Base-by-base conservation (phyloP, 208 protist species). In the Leishmania martiniquensis region DNA sequence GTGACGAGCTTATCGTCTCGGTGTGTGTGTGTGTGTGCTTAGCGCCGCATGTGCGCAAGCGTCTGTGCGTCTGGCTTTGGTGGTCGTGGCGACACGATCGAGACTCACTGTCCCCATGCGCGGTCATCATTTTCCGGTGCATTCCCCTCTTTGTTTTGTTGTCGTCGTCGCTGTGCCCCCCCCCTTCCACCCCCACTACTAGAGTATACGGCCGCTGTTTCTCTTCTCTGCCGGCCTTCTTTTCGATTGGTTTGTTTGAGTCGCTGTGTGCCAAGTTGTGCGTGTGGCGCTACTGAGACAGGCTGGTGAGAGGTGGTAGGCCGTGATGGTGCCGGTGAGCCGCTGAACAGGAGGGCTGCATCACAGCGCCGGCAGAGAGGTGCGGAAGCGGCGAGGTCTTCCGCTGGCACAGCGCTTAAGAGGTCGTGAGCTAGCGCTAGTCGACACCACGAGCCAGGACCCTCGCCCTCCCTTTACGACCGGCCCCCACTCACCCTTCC, bases 201-300 rank as follows among this genome's bases (percentile, higher is more conserved):
- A 69, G 65, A 69, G 42, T 69, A 69, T 47, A 69, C 65, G 65
- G 34, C 25, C 22, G 22, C 22, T 42, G 25, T 4, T 51, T 51
- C 15, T n/a, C 25, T 7, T 51, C 7, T 22, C 44, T 37, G 60
- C 9, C 32, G 5, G 60, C n/a, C 13, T 44, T 67, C 3, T 1
- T 39, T 65, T 20, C n/a, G n/a, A 17, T 52, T 52, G 49, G 49
- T 13, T 10, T 69, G 42, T 34, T 29, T 34, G 65, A 22, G 29
- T 69, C n/a, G 65, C 42, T 69, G 65, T 69, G 65, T 69, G 9
- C 42, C 42, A 69, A n/a, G n/a, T n/a, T 69, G 6, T 69, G 49
- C 65, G 65, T 69, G 65, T 29, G 22, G 42, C 29, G 7, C 1
- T 69, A 37, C 51, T n/a, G 65, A 51, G 20, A 51, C 7, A 69